Conservation (phyloP, 495 filamentous ascomycete species). For the Neurospora terricola region DNA sequence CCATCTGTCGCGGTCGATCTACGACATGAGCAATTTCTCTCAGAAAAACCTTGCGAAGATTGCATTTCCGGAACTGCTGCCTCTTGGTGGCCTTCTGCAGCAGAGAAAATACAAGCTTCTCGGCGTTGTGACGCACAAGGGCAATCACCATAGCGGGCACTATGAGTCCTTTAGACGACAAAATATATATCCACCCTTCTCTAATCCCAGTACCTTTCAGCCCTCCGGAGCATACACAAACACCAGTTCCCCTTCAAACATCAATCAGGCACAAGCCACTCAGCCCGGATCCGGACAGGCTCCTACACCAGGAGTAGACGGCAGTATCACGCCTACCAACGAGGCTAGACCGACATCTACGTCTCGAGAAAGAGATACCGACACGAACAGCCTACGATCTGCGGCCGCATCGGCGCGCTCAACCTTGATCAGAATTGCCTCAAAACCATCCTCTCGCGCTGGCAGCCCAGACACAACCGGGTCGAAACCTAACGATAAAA, state of each 20-base stretch:
- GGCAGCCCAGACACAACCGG: conserved; percentile 3
- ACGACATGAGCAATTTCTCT: conserved; percentile 58
- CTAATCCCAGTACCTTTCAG: conserved; percentile 69
- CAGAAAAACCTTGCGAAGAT: conserved; percentile 93
- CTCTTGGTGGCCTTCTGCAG: conserved; percentile 68
- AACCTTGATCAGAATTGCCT: conserved; percentile 29
- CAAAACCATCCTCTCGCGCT: conserved; percentile 9
- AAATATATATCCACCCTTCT: conserved; percentile 57
- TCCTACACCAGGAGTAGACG: conserved; percentile 13
- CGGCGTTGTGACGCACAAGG: conserved; percentile 86
- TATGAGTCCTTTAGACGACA: conserved; percentile 97
- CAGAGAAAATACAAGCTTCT: conserved; percentile 76
- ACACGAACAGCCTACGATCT: conserved; percentile 32
- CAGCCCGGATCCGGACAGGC: conserved; percentile 24
- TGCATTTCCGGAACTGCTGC: conserved; percentile 73
- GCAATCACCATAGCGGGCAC: conserved; percentile 90
- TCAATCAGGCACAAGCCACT: conserved; percentile 28
- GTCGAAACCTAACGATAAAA: neutral
- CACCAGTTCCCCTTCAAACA: neutral
- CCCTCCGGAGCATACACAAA: conserved; percentile 52
- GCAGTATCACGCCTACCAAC: conserved; percentile 26
- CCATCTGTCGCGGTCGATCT: conserved; percentile 89
- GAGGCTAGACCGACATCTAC: conserved; percentile 23
- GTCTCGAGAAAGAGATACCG: conserved; percentile 18
- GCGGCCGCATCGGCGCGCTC: conserved; percentile 33